Conservation (phyloP, 2,329 filamentous ascomycete genomes). For the Fusarium azukiicola region DNA sequence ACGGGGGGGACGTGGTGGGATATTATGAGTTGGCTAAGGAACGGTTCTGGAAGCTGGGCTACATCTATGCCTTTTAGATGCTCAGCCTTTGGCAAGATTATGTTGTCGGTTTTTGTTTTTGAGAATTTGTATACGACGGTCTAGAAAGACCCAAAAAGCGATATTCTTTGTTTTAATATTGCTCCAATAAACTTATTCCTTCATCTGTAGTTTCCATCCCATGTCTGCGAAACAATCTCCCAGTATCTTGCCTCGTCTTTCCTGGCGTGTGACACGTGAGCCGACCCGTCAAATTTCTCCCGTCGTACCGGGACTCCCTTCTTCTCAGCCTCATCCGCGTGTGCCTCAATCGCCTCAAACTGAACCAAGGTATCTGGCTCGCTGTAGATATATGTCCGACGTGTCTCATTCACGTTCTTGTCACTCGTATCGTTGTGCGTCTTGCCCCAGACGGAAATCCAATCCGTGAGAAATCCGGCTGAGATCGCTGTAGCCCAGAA, state of each 20-base stretch:
- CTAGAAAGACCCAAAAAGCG: too few species aligned
- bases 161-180: too few species aligned
- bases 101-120: too few species aligned
- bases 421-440: slow-evolving; percentile 29
- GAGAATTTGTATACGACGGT: too few species aligned
- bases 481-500: background rate
- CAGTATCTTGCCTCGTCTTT: slow-evolving; percentile 32
- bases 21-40: too few species aligned
- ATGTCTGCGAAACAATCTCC: slow-evolving; percentile 15
- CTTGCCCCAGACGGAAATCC: slow-evolving; percentile 23
- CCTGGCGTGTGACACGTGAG: slow-evolving; percentile 30
- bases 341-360: background rate
- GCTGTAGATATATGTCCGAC: slow-evolving; percentile 39
- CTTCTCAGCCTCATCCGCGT: slow-evolving; percentile 19
- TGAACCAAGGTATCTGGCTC: slow-evolving; percentile 21
- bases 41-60: background rate
- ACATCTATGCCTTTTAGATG: background rate
- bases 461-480: slow-evolving; percentile 14
- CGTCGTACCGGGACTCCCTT: background rate
- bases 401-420: slow-evolving; percentile 29
- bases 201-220: background rate
- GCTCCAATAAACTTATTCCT: background rate
- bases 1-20: background rate
- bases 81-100: too few species aligned
- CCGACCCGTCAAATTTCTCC: slow-evolving; percentile 33